Conservation (phyloP, 2,329 filamentous ascomycete species). For the Penicillium vulpinum region DNA sequence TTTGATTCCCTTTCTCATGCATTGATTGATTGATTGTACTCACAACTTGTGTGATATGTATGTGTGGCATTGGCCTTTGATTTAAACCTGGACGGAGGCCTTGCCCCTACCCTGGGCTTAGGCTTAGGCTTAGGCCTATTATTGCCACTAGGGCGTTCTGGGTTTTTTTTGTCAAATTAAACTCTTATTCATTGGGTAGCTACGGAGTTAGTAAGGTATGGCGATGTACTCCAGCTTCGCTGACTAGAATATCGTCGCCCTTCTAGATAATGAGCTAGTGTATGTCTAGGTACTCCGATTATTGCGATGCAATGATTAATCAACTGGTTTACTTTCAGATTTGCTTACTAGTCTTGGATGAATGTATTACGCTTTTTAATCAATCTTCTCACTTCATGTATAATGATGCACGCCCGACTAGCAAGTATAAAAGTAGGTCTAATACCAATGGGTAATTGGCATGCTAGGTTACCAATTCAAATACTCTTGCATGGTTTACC, state of each 20-base stretch:
- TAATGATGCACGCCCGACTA: too few species aligned
- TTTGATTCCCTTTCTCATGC: constrained; percentile 29
- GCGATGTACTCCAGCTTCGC: neutral
- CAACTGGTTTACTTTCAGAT: neutral
- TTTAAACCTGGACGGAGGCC: constrained; percentile 9
- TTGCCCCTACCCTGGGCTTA: neutral
- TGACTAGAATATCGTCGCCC: neutral
- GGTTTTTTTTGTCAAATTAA: constrained; percentile 2
- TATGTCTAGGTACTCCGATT: neutral
- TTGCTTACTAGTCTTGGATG: too few species aligned
- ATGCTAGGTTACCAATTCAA: too few species aligned
- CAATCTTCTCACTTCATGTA: neutral
- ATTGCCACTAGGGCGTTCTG: neutral
- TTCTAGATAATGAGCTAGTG: neutral
- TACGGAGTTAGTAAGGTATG: constrained; percentile 9
- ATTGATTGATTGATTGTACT: constrained; percentile 25
- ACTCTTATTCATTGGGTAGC: constrained; percentile 18
- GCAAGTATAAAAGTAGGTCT: too few species aligned
- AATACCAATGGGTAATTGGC: too few species aligned
- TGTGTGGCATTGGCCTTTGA: constrained; percentile 10
- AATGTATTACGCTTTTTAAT: neutral
- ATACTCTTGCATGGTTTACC: too few species aligned
- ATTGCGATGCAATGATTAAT: neutral
- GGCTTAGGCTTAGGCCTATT: neutral
- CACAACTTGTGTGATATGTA: constrained; percentile 22